Evolutionary conservation across 805 yeast genomes (phyloP), one percentile per base, ranked within the genome.

Genomic region (Yarrowia hollandica): DNA sequence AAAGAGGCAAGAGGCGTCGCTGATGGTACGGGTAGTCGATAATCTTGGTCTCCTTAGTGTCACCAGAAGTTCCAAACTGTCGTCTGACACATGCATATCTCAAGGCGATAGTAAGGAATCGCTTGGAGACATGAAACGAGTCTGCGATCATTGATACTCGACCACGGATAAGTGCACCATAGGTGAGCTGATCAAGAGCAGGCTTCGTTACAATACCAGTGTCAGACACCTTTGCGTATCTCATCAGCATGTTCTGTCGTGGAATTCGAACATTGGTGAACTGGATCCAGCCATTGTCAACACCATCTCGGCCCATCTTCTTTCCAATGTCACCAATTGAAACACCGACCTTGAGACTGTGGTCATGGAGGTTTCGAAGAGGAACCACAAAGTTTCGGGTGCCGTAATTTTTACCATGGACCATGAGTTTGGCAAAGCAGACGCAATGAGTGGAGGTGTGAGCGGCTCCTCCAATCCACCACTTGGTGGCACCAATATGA

Each of bases 401-500:
- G 44, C 97, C 97, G 69, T 90, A 84, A 72, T 90, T 97, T 71
- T 86, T 82, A 19, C 88, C 91, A 37, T 85, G 76, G 21, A 88
- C 90, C 56, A 87, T 80, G 63, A 91, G 78, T 62, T 97, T 78
- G 5, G 96, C 97, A 71, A 84, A 91, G 25, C 83, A 86, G 11
- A 84, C 82, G 22, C 88, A 77, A 74, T 90, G 97, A 26, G 90
- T 88, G 3, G 97, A 88, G n/a, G 96, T 85, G 72, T 88, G 95
- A 9, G 96, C 97, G 30, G 97, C 97, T 65, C 97, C 97, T 48
- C 97, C 97, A 67, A 90, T 90, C 97, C 97, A 90, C 97, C 97
- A 90, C 71, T 90, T 90, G 16, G 96, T 90, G 38, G 97, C 97
- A 30, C 94, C 90, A 59, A 88, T 71, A 69, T 90, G 87, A 0